Conservation (phyloP, 768 basidiomycete species). For the Psilocybe azurescens region DNA sequence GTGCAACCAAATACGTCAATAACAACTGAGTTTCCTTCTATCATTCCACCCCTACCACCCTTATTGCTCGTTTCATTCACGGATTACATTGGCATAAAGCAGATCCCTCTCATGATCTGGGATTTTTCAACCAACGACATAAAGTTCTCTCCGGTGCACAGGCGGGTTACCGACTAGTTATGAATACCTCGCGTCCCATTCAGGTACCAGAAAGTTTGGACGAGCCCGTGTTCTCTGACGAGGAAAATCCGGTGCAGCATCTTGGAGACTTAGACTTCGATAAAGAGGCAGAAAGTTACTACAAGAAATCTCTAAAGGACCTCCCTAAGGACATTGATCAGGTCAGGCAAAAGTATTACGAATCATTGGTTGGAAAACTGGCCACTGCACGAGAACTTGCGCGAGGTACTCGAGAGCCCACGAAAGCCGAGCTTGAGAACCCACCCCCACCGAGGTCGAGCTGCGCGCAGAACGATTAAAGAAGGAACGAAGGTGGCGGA, state of each 20-base stretch:
- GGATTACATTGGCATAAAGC: constrained; percentile 80
- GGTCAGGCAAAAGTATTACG: constrained; percentile 79
- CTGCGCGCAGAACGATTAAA: constrained; percentile 85
- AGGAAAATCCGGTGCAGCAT: constrained; percentile 16
- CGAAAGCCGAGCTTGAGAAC: constrained; percentile 77
- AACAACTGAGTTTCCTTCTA: constrained; percentile 51
- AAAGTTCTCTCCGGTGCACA: constrained; percentile 84
- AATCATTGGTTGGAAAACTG: constrained; percentile 67
- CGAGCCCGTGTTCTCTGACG: constrained; percentile 26
- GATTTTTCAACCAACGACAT: constrained; percentile 90
- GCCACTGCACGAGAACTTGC: constrained; percentile 77
- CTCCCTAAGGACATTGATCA: constrained; percentile 66
- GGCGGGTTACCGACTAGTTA: constrained; percentile 78
- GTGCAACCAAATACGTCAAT: constrained; percentile 9
- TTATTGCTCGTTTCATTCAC: constrained; percentile 77
- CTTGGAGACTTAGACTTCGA: constrained; percentile 80
- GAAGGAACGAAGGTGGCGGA: constrained; percentile 88
- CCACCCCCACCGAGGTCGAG: constrained; percentile 89
- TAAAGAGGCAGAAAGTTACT: constrained; percentile 65
- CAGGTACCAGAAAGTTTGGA: constrained; percentile 38
- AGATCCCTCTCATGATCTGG: constrained; percentile 89
- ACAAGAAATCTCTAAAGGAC: constrained; percentile 63
- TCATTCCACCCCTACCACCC: constrained; percentile 78
- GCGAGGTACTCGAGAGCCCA: constrained; percentile 78
- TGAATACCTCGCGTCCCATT: constrained; percentile 66